Conservation (phyloP, 2,329 filamentous ascomycete genomes). For the Diaporthe velutina region DNA sequence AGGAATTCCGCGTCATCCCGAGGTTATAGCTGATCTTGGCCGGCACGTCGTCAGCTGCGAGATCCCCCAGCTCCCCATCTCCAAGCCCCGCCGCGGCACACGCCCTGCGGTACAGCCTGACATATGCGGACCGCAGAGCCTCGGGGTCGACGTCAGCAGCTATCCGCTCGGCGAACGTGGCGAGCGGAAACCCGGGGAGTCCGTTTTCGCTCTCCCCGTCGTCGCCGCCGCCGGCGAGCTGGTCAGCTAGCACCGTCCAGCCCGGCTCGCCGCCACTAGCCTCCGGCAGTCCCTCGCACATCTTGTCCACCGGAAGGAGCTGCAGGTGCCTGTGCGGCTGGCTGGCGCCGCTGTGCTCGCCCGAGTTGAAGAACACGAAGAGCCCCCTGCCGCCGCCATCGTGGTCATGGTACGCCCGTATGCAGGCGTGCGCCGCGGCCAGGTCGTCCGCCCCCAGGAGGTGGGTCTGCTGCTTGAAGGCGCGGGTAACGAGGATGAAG, state of each 20-base stretch:
- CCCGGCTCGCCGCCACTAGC: slow-evolving; percentile 35
- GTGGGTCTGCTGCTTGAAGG: slow-evolving; percentile 74
- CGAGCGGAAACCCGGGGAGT: too few relatives aligned
- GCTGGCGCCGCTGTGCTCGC: slow-evolving; percentile 76
- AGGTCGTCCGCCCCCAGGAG: slow-evolving; percentile 72
- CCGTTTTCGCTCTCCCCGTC: slow-evolving; percentile 40
- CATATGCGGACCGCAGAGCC: slow-evolving; percentile 58
- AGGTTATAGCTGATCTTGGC: slow-evolving; percentile 74
- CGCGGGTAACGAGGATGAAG: slow-evolving; percentile 78
- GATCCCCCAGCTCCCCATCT: slow-evolving; percentile 21
- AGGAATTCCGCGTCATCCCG: slow-evolving; percentile 65
- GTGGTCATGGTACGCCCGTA: slow-evolving; percentile 64
- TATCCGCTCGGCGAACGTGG: slow-evolving; percentile 55
- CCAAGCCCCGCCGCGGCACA: slow-evolving; percentile 50
- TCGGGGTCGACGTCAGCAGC: slow-evolving; percentile 25
- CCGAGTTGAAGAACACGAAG: slow-evolving; percentile 80
- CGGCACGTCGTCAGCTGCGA: slow-evolving; percentile 51
- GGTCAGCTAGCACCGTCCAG: slow-evolving; percentile 66
- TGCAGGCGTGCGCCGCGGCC: slow-evolving; percentile 70
- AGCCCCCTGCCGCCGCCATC: slow-evolving; percentile 53
- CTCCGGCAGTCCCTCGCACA: slow-evolving; percentile 65
- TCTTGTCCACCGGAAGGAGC: slow-evolving; percentile 74
- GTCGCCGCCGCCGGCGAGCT: slow-evolving; percentile 42
- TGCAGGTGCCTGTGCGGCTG: slow-evolving; percentile 81
- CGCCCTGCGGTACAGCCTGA: slow-evolving; percentile 61